Evolutionary conservation across 257 asterid genomes (phyloP), one percentile per base, ranked within the genome.

Genomic region (Forsythia viridissima): DNA sequence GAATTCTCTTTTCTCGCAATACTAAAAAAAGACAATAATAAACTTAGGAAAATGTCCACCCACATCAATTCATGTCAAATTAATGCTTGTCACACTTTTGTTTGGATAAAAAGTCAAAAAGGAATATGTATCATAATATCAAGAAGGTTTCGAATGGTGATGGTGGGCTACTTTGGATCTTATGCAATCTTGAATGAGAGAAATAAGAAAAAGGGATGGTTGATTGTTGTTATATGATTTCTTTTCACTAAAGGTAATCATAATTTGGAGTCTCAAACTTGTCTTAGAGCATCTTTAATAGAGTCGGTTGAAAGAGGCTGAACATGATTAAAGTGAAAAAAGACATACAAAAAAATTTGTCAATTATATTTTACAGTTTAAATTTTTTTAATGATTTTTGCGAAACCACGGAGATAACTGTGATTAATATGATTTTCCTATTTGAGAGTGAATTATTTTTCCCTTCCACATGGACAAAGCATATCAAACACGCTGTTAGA

Each of bases 71-170:
- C 46, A 41, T 42, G 21, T 43, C 65, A 43, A 24, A 76, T 76
- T 42, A 41, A 20, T 44, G 38, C 66, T 66, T 44, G 43, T 76
- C 21, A 12, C n/a, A 65, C n/a, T 76, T 41, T 7, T 24, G 73
- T 13, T 76, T 8, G 65, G 73, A 63, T 76, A 65, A 12, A 40
- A 75, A 75, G 79, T 75, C 41, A 66, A 66, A 76, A 43, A 18
- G 48, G 34, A 30, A 30, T 30, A 30, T 30, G 1, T 30, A 30
- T 30, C 34, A 30, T 30, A 30, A 30, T n/a, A 11, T 41, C 72
- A 41, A 61, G 72, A 40, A 59, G 42, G 68, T 30, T 30, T 30
- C 1, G 34, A 1, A 30, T 40, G 39, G 38, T 4, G 38, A 46
- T 5, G 46, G 68, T 76, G 80, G 66, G 44, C 63, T 43, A 37